Evolutionary conservation across 225 moss, liverwort and hornwort genomes (phyloP).

Genomic region (Pseudisothecium myosuroides): DNA sequence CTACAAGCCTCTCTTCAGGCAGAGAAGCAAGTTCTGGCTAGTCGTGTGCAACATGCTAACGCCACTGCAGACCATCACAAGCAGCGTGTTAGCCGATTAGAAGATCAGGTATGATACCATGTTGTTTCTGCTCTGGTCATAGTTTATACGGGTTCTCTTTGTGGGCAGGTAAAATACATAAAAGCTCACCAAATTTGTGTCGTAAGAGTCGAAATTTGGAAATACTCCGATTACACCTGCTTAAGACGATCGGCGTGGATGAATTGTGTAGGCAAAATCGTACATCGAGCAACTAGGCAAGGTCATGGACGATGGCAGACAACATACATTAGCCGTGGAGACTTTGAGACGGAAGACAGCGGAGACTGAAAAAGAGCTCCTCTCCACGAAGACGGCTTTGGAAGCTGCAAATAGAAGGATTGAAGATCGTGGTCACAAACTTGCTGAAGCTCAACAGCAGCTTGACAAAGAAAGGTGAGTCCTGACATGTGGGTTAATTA

Average conservation of each 20-base stretch:
- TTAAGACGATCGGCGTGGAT: background rate
- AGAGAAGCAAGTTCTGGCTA: slow-evolving; percentile 77
- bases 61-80: slow-evolving; percentile 68
- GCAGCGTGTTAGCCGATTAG: slow-evolving; percentile 75
- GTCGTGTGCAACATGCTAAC: slow-evolving; percentile 81
- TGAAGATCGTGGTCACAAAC: slow-evolving; percentile 71
- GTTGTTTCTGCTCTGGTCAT: background rate
- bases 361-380: slow-evolving; percentile 81
- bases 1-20: slow-evolving; percentile 71
- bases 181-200: background rate
- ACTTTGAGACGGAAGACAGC: slow-evolving; percentile 55
- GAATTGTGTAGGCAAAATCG: slow-evolving; percentile 49
- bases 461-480: slow-evolving; percentile 85
- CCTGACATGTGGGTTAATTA: background rate
- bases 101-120: slow-evolving; percentile 66
- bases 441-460: slow-evolving; percentile 69
- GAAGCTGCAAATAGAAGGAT: slow-evolving; percentile 62
- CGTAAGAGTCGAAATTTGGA: background rate
- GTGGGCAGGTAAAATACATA: background rate
- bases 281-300: slow-evolving; percentile 74
- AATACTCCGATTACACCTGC: background rate
- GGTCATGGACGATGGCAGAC: slow-evolving; percentile 72
- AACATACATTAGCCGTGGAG: slow-evolving; percentile 59
- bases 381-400: slow-evolving; percentile 52
- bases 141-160: background rate